Base-by-base conservation (phyloP, 2,329 filamentous ascomycete genomes). In the Madurella mycetomatis region DNA sequence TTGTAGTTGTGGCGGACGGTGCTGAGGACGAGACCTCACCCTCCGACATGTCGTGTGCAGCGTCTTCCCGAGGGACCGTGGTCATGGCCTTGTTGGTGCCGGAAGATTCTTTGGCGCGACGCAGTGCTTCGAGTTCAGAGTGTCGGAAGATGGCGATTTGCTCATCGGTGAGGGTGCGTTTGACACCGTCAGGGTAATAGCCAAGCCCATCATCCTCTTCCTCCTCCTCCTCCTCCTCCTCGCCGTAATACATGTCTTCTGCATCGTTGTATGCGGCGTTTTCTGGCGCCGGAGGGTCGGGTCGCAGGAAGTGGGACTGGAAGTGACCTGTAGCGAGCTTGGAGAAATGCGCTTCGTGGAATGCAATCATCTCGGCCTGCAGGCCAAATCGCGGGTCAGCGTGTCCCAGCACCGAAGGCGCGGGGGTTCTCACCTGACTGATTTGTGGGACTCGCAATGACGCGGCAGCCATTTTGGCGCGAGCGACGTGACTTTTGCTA, bases 71-170 rank as follows among this genome's bases (percentile, higher is more conserved):
- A 11, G 51, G 12, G n/a, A 41, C 41, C 17, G 34, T 54, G n/a
- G 37, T 44, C 16, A 42, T 47, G n/a, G 63, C 67, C 55, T 68
- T 74, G 41, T 69, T 56, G n/a, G 32, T 34, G 4, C 43, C 34
- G 16, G 65, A 69, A 54, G 69, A 74, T 41, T 71, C 70, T 48
- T 71, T 67, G 56, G 78, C 74, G 58, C 82, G 82, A 25, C 88
- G 74, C 40, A 95, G 74, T 12, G 82, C 72, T 65, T 94, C 85
- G 18, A 95, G 80, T 70, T 97, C 92, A 2, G 88, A 92, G 67
- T 95, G 90, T 57, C 92, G 81, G 68, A 96, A 96, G 57, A 96
- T 92, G 50, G 83, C 83, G 62, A 96, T 90, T 73, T 96, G 89
- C 63, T 91, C 88, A 65, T 96, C 89, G 9, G 92, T 96, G 64